phyloP scores from a whole-genome alignment of 2,329 filamentous ascomycete genomes.

The Verticillium zaregamsianum region DNA sequence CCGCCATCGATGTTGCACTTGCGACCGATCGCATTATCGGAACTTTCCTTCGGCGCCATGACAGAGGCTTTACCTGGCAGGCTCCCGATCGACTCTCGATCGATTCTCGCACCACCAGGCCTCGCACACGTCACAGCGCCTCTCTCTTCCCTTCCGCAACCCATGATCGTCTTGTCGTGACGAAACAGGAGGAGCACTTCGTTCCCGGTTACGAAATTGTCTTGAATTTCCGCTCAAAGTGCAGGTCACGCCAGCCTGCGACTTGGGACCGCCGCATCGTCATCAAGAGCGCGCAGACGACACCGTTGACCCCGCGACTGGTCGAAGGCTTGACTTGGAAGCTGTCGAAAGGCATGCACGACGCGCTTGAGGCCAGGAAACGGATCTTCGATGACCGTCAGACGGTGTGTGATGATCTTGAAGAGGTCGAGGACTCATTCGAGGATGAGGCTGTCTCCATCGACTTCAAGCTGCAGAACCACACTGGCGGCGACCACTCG shows the following conservation, averaged over 20 bases:
- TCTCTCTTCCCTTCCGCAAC: constrained; percentile 33
- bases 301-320: constrained; percentile 40
- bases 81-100: constrained; percentile 19
- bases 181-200: constrained; percentile 40
- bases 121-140: constrained; percentile 32
- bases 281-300: constrained; percentile 41
- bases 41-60: constrained; percentile 45
- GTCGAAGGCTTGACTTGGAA: constrained; percentile 45
- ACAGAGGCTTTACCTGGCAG: constrained; percentile 45
- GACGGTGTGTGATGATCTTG: constrained; percentile 26
- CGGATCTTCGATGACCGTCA: constrained; percentile 35
- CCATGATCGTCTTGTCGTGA: constrained; percentile 37
- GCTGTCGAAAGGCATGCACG: constrained; percentile 36
- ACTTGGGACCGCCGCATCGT: constrained; percentile 35
- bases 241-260: constrained; percentile 25
- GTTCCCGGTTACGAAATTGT: constrained; percentile 46
- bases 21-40: constrained; percentile 47
- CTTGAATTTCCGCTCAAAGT: constrained; percentile 39
- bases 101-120: background rate
- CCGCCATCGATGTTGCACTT: constrained; percentile 41
- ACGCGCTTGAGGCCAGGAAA: constrained; percentile 34
- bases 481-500: constrained; percentile 42
- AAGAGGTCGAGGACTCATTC: background rate
- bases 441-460: constrained; percentile 31
- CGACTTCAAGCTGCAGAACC: constrained; percentile 42